Conservation (phyloP, 1,139 yeast genomes). For the Sugiyamaella pinicola region DNA sequence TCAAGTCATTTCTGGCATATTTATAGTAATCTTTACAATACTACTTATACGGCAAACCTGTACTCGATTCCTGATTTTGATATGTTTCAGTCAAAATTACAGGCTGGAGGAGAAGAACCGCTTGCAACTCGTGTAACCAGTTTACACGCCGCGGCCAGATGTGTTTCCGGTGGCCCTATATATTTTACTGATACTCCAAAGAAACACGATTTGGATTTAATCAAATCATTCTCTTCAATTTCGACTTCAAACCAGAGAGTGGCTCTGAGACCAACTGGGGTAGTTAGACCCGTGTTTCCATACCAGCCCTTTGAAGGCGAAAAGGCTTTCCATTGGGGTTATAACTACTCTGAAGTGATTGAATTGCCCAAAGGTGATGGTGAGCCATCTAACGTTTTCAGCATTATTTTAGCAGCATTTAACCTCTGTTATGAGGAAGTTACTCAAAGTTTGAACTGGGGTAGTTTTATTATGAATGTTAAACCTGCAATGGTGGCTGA, state of each 20-base stretch:
- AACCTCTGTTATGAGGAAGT: slow-evolving; percentile 29
- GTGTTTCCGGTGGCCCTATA: slow-evolving; percentile 41
- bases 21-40: slow-evolving; percentile 37
- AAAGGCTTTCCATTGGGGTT: slow-evolving; percentile 25
- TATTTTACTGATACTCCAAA: slow-evolving; percentile 37
- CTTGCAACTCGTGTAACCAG: slow-evolving; percentile 23
- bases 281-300: slow-evolving; percentile 31
- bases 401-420: slow-evolving; percentile 29
- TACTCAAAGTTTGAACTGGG: slow-evolving; percentile 22
- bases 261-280: slow-evolving; percentile 29
- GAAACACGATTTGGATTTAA: slow-evolving; percentile 30
- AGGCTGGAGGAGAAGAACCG: slow-evolving; percentile 19
- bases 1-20: slow-evolving; percentile 40
- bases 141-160: slow-evolving; percentile 39
- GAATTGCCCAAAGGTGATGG: background rate
- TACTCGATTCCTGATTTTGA: slow-evolving; percentile 39
- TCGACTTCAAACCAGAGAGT: slow-evolving; percentile 27
- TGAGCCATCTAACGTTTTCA: background rate
- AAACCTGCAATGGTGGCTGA: slow-evolving; percentile 7
- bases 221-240: slow-evolving; percentile 30
- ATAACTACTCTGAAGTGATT: slow-evolving; percentile 22
- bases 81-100: slow-evolving; percentile 39
- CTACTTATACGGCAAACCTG: slow-evolving; percentile 34
- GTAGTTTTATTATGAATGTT: slow-evolving; percentile 11
- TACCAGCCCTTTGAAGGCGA: slow-evolving; percentile 27